A percentile compares a stretch with the other conserved stretches of the same genome.
Conservation (phyloP, 2,329 filamentous ascomycete species). For the Neocucurbitaria cava region DNA sequence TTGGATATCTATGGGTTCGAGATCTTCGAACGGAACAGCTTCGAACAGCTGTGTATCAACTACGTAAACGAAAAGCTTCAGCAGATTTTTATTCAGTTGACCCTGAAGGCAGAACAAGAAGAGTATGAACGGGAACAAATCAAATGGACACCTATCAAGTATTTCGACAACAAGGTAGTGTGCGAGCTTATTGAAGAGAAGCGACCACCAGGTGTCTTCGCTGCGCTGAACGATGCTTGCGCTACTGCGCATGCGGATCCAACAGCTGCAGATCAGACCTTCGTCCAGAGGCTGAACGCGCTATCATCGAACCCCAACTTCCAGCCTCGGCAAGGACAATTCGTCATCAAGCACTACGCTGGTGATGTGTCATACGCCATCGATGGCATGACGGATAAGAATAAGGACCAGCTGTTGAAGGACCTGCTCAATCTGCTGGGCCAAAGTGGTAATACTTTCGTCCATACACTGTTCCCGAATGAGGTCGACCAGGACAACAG, state of each 20-base stretch:
- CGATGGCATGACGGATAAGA: slow-evolving; percentile 98
- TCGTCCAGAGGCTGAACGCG: slow-evolving; percentile 90
- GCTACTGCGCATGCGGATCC: slow-evolving; percentile 98
- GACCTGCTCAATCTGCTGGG: slow-evolving; percentile 88
- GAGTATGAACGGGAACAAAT: slow-evolving; percentile 97
- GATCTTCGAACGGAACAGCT: slow-evolving; percentile 98
- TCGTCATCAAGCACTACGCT: slow-evolving; percentile 98
- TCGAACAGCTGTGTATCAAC: slow-evolving; percentile 99
- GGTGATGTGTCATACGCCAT: slow-evolving; percentile 95
- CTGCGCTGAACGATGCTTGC: slow-evolving; percentile 95
- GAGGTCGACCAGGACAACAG: slow-evolving; percentile 96
- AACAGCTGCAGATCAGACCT: slow-evolving; percentile 90
- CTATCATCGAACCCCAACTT: slow-evolving; percentile 88
- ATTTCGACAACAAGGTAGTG: slow-evolving; percentile 99
- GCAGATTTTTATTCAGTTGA: slow-evolving; percentile 98
- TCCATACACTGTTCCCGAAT: slow-evolving; percentile 88
- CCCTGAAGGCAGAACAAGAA: slow-evolving; percentile 94
- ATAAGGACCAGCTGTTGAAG: slow-evolving; percentile 96
- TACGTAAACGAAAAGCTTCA: slow-evolving; percentile 99
- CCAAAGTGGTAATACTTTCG: slow-evolving; percentile 81
- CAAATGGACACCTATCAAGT: slow-evolving; percentile 98
- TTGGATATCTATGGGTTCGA: slow-evolving; percentile 99
- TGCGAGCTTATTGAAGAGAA: slow-evolving; percentile 95
- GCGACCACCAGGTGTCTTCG: slow-evolving; percentile 89
- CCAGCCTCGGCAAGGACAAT: slow-evolving; percentile 89